Evolutionary conservation across 2,329 filamentous ascomycete genomes (phyloP), one percentile per base, ranked within the genome.

Genomic region (Drechslerella stenobrocha): DNA sequence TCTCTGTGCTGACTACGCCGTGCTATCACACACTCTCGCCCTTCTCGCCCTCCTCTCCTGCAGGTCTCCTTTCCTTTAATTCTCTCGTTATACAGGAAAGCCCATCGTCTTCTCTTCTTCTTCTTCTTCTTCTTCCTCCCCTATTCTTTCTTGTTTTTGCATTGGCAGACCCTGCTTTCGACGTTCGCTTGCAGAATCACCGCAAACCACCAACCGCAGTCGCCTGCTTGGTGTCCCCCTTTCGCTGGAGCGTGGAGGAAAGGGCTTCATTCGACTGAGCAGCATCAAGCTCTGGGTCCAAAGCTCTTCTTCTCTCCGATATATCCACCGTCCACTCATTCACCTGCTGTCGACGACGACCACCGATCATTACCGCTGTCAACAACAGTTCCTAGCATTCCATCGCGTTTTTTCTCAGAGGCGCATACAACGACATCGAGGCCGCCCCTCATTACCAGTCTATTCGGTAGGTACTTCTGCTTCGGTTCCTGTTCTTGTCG

Each of bases 301-400:
- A 18, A 18, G 15, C 9, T 18, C n/a, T 37, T n/a, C 15, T 42
- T n/a, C 37, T 42, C 3, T 20, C 37, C 18, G 7, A n/a, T 42
- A 42, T 42, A 60, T 47, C 55, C 60, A 60, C 60, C 63, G 55
- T 67, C 63, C 63, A 67, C 51, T 67, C 63, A 24, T 61, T 67
- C 37, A 46, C 11, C 23, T 40, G 2, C 42, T 37, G 23, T 52
- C 30, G 34, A 48, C 28, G 51, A 34, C 37, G 23, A 52, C 47
- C 18, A 65, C 42, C 61, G 40, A 58, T 66, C 61, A 50, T 59
- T 66, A 58, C 20, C 11, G 18, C 18, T 42, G 13, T 18, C 8
- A 18, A 18, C 34, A 13, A 9, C 34, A 18, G 18, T 20, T 42
- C 37, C 11, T 30, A 18, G 18, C 9, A 5, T 20, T 20, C 15